Evolutionary conservation across 805 yeast species (phyloP).

Genomic region (Clavispora carvajalis): DNA sequence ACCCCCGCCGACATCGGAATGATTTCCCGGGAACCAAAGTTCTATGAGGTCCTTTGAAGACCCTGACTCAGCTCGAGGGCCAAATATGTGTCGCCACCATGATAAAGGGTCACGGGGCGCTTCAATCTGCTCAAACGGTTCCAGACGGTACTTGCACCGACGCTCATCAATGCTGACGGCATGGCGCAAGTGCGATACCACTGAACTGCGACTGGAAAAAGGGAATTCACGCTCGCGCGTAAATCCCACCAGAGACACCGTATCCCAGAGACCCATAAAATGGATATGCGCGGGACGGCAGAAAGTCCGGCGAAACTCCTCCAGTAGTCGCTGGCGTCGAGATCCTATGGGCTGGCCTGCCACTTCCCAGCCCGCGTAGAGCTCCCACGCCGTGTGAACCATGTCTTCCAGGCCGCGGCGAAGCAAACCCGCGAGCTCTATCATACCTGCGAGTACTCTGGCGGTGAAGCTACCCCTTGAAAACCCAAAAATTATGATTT

Average conservation of each 20-base stretch:
- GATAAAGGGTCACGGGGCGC: slow-evolving; percentile 17
- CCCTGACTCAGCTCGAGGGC: slow-evolving; percentile 1
- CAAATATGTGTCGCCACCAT: slow-evolving; percentile 5
- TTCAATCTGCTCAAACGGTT: slow-evolving; percentile 19
- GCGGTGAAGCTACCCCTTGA: slow-evolving; percentile 64
- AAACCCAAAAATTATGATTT: slow-evolving; percentile 54
- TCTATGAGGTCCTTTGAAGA: slow-evolving; percentile 37
- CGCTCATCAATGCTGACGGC: slow-evolving; percentile 67
- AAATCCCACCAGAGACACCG: slow-evolving; percentile 62
- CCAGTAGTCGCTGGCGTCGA: slow-evolving; percentile 34
- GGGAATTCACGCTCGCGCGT: slow-evolving; percentile 56
- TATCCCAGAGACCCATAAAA: slow-evolving; percentile 67
- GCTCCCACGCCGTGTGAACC: slow-evolving; percentile 57
- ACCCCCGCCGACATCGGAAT: slow-evolving; percentile 67
- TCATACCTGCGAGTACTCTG: slow-evolving; percentile 59
- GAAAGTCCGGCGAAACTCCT: slow-evolving; percentile 52
- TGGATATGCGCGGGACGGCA: slow-evolving; percentile 42
- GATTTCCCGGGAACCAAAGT: slow-evolving; percentile 66
- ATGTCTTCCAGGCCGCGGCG: slow-evolving; percentile 51
- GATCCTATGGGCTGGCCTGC: slow-evolving; percentile 4
- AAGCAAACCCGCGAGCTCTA: slow-evolving; percentile 57
- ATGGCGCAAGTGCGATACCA: slow-evolving; percentile 56
- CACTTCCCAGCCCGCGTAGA: slow-evolving; percentile 53
- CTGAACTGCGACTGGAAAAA: slow-evolving; percentile 23
- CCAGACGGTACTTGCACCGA: slow-evolving; percentile 48